These are phyloP conservation scores for Penicillium sp. DNA, from an alignment of 2,329 filamentous ascomycete species.

Conservation along the genomic window DNA sequence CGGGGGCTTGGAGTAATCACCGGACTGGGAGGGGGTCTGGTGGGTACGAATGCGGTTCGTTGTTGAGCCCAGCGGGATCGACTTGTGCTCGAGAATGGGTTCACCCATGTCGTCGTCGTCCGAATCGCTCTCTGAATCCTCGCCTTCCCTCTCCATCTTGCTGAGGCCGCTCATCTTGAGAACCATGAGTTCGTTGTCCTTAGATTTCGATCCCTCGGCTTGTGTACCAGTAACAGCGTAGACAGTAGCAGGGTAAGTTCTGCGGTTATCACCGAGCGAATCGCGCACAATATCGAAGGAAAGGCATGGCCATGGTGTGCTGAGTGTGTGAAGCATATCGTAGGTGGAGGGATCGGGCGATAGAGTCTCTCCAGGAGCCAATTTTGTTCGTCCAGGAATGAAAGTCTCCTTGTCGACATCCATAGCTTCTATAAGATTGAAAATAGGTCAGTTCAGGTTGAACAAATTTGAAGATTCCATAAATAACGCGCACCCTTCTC, in stretches of 20 bases:
- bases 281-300: conserved; percentile 90
- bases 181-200: conserved; percentile 88
- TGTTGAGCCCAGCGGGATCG: conserved; percentile 74
- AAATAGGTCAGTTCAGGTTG: background rate
- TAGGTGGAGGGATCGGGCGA: conserved; percentile 90
- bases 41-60: conserved; percentile 89
- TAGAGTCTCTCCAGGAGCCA: conserved; percentile 82
- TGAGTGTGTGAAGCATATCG: conserved; percentile 91
- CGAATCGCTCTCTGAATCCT: conserved; percentile 60
- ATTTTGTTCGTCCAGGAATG: conserved; percentile 85
- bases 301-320: conserved; percentile 90
- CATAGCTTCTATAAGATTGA: conserved; percentile 57
- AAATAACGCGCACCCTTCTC: conserved; percentile 50
- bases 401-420: conserved; percentile 90
- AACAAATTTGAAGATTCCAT: background rate
- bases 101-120: conserved; percentile 67
- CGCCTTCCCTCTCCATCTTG: conserved; percentile 67
- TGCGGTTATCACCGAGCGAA: conserved; percentile 75
- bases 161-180: conserved; percentile 92
- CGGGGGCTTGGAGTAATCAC: conserved; percentile 60
- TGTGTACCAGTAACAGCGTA: conserved; percentile 94
- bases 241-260: conserved; percentile 87
- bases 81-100: conserved; percentile 85
- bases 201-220: conserved; percentile 63
- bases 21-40: conserved; percentile 59